Percentiles rank a stretch among this genome's conserved stretches.
Conservation (phyloP, 2,329 filamentous ascomycete species). For the Fusarium subtropicale region DNA sequence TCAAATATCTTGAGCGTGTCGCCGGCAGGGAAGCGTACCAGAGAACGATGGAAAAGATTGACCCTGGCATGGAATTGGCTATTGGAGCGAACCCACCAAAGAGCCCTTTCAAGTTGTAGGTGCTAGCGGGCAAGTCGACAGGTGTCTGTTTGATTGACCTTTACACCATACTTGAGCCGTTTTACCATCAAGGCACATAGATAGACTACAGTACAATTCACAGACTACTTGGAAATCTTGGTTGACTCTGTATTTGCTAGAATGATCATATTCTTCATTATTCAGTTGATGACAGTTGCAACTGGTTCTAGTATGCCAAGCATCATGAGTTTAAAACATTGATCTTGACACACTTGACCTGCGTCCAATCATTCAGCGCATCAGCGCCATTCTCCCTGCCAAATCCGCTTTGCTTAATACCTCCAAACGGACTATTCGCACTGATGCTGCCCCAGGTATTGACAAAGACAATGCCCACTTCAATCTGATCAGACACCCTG, state of each 20-base stretch:
- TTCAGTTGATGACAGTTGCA: background rate
- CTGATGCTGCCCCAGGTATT: conserved; percentile 55
- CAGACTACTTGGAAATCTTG: background rate
- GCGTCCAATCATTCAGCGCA: conserved; percentile 48
- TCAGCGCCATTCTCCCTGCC: conserved; percentile 51
- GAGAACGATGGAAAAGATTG: conserved; percentile 61
- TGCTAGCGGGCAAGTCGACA: background rate
- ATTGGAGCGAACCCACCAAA: conserved; percentile 44
- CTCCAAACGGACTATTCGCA: conserved; percentile 50
- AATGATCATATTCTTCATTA: background rate
- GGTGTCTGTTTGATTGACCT: background rate
- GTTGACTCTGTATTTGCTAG: background rate
- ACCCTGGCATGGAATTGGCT: conserved; percentile 57
- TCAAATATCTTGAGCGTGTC: conserved; percentile 60
- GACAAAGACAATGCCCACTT: conserved; percentile 75
- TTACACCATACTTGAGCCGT: background rate
- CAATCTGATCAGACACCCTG: conserved; percentile 53
- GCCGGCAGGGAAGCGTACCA: conserved; percentile 59
- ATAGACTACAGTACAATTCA: background rate
- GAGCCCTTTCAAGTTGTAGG: conserved; percentile 14
- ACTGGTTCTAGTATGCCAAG: background rate
- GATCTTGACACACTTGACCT: conserved; percentile 48
- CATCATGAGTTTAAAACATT: conserved; percentile 28
- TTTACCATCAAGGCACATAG: background rate
- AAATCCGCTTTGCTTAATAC: conserved; percentile 51